A percentile compares a stretch with the other conserved stretches of the same genome.
Conservation (phyloP, 202 grass and related monocot species). For the Miscanthus sacchariflorus region DNA sequence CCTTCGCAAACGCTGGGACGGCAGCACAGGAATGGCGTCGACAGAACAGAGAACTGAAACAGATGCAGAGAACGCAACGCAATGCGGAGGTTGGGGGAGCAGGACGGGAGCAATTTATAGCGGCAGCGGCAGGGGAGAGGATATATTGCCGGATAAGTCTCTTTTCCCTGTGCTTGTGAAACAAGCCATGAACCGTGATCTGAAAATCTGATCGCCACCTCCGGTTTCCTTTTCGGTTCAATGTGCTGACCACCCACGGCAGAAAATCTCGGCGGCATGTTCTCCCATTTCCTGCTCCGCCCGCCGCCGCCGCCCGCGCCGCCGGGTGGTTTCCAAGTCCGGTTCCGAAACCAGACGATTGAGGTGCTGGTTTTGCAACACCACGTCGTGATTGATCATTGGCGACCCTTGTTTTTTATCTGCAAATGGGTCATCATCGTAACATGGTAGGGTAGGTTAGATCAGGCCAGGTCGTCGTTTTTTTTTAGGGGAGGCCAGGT, state of each 20-base stretch:
- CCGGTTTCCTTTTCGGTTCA: neutral
- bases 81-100: neutral
- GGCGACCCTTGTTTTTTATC: neutral
- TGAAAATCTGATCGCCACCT: neutral
- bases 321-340: constrained; percentile 29
- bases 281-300: neutral
- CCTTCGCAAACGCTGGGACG: neutral
- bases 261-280: neutral
- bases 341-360: neutral
- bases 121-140: neutral
- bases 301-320: neutral
- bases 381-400: neutral
- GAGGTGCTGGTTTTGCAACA: constrained; percentile 26
- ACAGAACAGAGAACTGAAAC: neutral
- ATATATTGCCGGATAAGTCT: neutral
- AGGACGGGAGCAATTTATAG: constrained; percentile 32
- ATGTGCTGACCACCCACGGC: neutral
- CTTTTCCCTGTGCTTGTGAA: neutral
- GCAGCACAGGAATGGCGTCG: neutral
- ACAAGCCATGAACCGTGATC: constrained; percentile 18
- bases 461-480: too few species aligned
- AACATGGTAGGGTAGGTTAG: neutral
- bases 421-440: neutral
- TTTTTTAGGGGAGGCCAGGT: too few species aligned
- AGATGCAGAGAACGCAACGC: constrained; percentile 13